A percentile compares a stretch with the other conserved stretches of the same genome.
These are phyloP conservation scores for Iberis pinnata DNA, from an alignment of 345 rosid genomes.

Conservation along the genomic window DNA sequence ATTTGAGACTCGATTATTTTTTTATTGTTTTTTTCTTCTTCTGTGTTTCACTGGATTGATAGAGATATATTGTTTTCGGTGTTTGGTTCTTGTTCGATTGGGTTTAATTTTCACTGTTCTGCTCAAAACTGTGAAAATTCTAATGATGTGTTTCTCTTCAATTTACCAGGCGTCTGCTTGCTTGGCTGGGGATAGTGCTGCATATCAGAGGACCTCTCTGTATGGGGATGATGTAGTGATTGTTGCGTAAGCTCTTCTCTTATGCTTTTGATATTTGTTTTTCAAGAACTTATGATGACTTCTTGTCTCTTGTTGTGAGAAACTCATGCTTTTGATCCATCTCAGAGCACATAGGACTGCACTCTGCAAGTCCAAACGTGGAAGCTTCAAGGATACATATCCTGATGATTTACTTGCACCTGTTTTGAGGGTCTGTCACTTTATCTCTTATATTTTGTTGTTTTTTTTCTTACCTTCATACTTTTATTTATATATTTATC, in stretches of 20 bases:
- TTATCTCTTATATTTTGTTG: not conserved
- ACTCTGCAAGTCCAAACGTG: constrained; percentile 78
- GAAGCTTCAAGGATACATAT: constrained; percentile 86
- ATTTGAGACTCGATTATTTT: not conserved
- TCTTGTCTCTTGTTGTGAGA: not conserved
- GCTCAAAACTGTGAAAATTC: not conserved
- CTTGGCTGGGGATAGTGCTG: constrained; percentile 88
- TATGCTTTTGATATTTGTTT: not conserved
- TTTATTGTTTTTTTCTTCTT: not conserved
- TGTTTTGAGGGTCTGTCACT: constrained; percentile 58
- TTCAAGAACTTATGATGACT: not conserved
- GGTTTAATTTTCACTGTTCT: constrained; percentile 5
- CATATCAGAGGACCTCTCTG: constrained; percentile 62
- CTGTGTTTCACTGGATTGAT: no score
- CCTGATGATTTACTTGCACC: constrained; percentile 96
- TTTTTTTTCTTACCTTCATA: not conserved
- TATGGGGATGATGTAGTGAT: constrained; percentile 91
- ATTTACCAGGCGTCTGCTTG: constrained; percentile 88
- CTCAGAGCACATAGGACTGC: constrained; percentile 85
- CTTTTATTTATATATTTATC: not conserved
- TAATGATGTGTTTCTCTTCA: not conserved
- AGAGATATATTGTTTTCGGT: not conserved
- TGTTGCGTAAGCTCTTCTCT: constrained; percentile 71
- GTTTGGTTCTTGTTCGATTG: not conserved
- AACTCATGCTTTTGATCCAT: not conserved